phyloP scores from a whole-genome alignment of 139 green algal species.

The Nannochloris sp. region DNA sequence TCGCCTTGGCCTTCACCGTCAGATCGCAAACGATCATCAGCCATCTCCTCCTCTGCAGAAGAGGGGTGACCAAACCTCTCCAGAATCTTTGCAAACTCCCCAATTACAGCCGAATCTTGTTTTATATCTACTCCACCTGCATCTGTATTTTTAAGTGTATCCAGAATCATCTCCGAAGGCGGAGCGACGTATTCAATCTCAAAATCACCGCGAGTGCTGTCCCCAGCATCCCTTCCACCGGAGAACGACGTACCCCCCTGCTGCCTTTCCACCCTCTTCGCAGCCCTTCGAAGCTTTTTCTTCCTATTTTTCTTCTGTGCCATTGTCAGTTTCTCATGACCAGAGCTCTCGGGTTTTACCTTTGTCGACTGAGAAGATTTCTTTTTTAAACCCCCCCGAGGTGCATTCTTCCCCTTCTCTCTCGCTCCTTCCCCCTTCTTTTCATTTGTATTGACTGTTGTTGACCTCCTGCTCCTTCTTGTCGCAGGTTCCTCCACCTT shows the following conservation, averaged over 20 bases:
- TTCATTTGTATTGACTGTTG: neutral
- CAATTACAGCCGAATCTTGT: conserved; percentile 43
- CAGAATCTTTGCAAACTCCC: conserved; percentile 48
- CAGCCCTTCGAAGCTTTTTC: conserved; percentile 24
- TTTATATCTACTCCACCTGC: neutral
- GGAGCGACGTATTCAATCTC: conserved; percentile 59
- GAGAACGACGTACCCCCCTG: no score
- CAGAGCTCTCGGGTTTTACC: neutral
- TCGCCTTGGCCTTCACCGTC: neutral
- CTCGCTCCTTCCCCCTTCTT: neutral
- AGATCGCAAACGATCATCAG: neutral
- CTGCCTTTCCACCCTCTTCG: conserved; percentile 16
- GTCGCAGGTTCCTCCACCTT: no score
- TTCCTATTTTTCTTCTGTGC: conserved; percentile 30
- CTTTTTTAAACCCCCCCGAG: no score
- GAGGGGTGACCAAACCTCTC: neutral
- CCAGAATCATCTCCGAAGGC: conserved; percentile 35
- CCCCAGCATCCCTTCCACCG: neutral
- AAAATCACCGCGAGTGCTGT: conserved; percentile 16
- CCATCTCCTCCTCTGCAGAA: neutral
- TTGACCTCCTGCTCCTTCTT: neutral
- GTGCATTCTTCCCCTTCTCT: no score
- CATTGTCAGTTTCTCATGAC: conserved; percentile 17
- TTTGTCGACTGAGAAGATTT: no score
- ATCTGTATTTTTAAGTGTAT: neutral